Evolutionary conservation across 2,329 filamentous ascomycete genomes (phyloP).

Genomic region (Rhynchosporium secalis): DNA sequence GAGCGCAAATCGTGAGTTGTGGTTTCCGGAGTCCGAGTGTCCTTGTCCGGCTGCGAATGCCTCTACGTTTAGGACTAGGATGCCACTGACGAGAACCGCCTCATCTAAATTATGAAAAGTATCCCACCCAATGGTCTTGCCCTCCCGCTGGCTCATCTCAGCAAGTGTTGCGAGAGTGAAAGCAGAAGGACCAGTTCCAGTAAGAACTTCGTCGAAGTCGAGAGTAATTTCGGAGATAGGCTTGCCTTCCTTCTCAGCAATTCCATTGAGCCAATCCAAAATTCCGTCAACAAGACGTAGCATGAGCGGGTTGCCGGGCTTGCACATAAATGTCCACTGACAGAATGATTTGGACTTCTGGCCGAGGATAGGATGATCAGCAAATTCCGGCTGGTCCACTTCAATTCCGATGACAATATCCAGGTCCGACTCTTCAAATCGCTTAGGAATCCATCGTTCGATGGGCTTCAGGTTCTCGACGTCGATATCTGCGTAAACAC

Average conservation of each 20-base stretch:
- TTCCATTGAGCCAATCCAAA: slow-evolving; percentile 61
- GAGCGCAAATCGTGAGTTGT: slow-evolving; percentile 63
- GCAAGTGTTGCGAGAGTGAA: slow-evolving; percentile 65
- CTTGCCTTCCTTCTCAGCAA: slow-evolving; percentile 59
- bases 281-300: slow-evolving; percentile 67
- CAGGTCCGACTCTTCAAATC: slow-evolving; percentile 63
- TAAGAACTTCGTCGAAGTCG: slow-evolving; percentile 72
- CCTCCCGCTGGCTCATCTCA: slow-evolving; percentile 57
- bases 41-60: slow-evolving; percentile 73
- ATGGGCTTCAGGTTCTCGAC: slow-evolving; percentile 56
- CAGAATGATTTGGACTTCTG: slow-evolving; percentile 70
- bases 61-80: slow-evolving; percentile 69
- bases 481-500: slow-evolving; percentile 60
- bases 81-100: slow-evolving; percentile 62
- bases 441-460: slow-evolving; percentile 60
- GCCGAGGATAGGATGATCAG: slow-evolving; percentile 63
- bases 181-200: slow-evolving; percentile 69
- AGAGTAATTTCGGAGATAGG: slow-evolving; percentile 61
- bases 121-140: slow-evolving; percentile 58
- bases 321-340: slow-evolving; percentile 74
- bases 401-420: slow-evolving; percentile 71
- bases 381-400: slow-evolving; percentile 67
- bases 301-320: slow-evolving; percentile 68
- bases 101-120: slow-evolving; percentile 65
- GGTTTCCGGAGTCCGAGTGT: slow-evolving; percentile 71